These are phyloP conservation scores for Rhodofomes roseus DNA, from an alignment of 1,284 basidiomycete species.

Conservation along the genomic window DNA sequence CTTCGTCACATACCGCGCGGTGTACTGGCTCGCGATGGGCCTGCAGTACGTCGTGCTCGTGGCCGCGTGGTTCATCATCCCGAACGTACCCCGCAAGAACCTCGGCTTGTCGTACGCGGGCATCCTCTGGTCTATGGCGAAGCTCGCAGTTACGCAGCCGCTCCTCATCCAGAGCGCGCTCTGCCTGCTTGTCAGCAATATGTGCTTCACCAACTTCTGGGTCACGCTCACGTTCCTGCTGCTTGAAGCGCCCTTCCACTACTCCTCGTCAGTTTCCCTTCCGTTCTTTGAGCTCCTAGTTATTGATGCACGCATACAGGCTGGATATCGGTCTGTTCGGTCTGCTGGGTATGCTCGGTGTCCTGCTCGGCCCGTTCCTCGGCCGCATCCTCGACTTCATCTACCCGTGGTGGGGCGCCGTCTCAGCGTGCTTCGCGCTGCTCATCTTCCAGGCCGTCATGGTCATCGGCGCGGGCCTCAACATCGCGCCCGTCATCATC, in stretches of 20 bases:
- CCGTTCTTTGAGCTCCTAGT: neutral
- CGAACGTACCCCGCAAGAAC: constrained; percentile 49
- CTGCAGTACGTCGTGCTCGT: constrained; percentile 33
- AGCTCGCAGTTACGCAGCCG: constrained; percentile 46
- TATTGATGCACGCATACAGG: constrained; percentile 17
- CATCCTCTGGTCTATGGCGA: constrained; percentile 45
- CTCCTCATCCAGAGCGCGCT: constrained; percentile 45
- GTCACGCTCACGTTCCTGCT: constrained; percentile 49
- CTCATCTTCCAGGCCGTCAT: constrained; percentile 38
- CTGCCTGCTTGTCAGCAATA: constrained; percentile 37
- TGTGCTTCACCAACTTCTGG: constrained; percentile 43
- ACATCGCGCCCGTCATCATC: constrained; percentile 44
- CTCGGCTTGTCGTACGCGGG: constrained; percentile 37
- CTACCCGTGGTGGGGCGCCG: constrained; percentile 47
- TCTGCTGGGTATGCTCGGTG: constrained; percentile 45
- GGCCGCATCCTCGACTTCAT: constrained; percentile 48
- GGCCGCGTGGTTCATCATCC: constrained; percentile 40
- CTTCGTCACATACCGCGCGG: constrained; percentile 42
- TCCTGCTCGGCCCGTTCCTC: constrained; percentile 43
- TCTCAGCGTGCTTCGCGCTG: constrained; percentile 33
- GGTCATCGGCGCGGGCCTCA: constrained; percentile 39
- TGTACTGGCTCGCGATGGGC: constrained; percentile 44
- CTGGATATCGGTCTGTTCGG: constrained; percentile 54
- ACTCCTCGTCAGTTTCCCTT: constrained; percentile 29
- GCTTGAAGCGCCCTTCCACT: constrained; percentile 44